Base-by-base conservation (phyloP, 805 yeast genomes). In the Schwanniomyces polymorphus region DNA sequence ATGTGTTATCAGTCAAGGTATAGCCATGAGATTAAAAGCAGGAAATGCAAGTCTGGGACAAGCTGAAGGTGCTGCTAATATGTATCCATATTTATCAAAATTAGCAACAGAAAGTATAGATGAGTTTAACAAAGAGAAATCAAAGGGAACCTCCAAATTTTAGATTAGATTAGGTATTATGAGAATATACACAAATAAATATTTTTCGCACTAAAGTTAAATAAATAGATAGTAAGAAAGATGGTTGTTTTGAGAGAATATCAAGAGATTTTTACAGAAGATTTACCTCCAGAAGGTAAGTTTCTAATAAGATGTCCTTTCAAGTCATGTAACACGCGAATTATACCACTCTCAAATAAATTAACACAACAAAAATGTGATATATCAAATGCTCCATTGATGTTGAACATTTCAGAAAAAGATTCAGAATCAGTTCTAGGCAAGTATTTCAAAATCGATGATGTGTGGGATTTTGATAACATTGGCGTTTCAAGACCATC, bases 381-480 rank as follows among this genome's bases (percentile, higher is more conserved):
- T 3, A 51, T 70, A 3, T 48, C 43, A 1, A 57, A 62, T 40
- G 55, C 71, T 2, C 75, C 76, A 0, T 42, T 51, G 31, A 65
- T 69, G 70, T 56, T 64, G 9, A 53, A 51, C 29, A 41, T 39
- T 12, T 17, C 45, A 8, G 35, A 39, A n/a, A 43, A 47, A 25
- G 39, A 51, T 14, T 21, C 42, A 33, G 27, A 48, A 18, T 21
- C 23, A 4, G 23, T 21, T 21, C 23, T 21, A 5, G 49, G 48
- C 4, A 43, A 50, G 2, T 84, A 81, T 56, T 69, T 74, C 38
- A 56, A 68, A 26, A 67, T 85, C 1, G 57, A 65, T 2, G 88
- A 85, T 56, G 81, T 84, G 44, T 87, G 94, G 94, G 87, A 81
- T 52, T 87, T 87, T 55, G 91, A 87, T 52, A 87, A 87, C 56